Conservation (phyloP, 2,329 filamentous ascomycete species). For the Fusarium sp. region DNA sequence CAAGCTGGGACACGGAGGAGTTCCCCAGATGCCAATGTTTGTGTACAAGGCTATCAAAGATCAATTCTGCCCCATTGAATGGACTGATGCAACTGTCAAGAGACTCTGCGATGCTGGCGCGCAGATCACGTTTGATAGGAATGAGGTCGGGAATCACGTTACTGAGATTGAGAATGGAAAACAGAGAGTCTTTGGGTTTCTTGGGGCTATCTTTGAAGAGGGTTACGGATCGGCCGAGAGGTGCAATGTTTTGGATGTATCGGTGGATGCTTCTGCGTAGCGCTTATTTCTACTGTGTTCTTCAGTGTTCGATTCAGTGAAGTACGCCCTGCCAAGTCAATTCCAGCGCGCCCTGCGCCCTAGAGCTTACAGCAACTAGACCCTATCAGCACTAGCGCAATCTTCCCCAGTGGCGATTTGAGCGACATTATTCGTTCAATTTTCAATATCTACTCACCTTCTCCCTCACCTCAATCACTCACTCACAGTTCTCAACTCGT, state of each 20-base stretch:
- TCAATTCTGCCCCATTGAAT: slow-evolving; percentile 55
- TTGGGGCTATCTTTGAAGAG: slow-evolving; percentile 29
- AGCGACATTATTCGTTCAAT: neutral
- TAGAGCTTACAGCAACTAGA: neutral
- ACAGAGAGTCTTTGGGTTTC: slow-evolving; percentile 16
- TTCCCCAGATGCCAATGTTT: slow-evolving; percentile 63
- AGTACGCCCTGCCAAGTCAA: slow-evolving; percentile 11
- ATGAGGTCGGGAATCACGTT: slow-evolving; percentile 57
- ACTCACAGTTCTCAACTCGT: neutral
- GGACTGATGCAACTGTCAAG: slow-evolving; percentile 58
- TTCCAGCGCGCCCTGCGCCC: neutral
- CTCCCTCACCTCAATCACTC: neutral
- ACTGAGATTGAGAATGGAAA: slow-evolving; percentile 40
- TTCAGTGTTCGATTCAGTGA: neutral
- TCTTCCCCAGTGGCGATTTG: neutral
- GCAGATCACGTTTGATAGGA: slow-evolving; percentile 58
- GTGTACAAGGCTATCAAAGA: slow-evolving; percentile 63
- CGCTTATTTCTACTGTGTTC: neutral
- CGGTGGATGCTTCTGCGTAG: neutral
- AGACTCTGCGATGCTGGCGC: slow-evolving; percentile 56
- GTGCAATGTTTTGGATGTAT: neutral
- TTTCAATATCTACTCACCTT: neutral
- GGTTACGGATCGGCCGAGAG: slow-evolving; percentile 20
- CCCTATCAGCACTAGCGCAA: neutral
- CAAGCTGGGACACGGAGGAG: slow-evolving; percentile 51